Percentiles rank a stretch among this genome's conserved stretches.
Evolutionary conservation across 306 rosid species (phyloP).

Genomic region (Castanospermum australe): DNA sequence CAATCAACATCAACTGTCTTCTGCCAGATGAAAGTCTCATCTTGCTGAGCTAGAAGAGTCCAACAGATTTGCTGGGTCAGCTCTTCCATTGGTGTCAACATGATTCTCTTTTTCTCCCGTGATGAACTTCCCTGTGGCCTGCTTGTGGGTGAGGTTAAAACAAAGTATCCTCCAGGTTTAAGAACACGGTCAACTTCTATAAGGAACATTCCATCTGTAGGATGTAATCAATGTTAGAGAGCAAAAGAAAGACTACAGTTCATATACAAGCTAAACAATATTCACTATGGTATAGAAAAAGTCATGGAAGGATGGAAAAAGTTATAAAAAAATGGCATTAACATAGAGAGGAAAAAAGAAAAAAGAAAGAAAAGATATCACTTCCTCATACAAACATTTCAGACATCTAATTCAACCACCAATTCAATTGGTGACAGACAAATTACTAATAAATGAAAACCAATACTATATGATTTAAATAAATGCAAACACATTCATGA

Average conservation of each 20-base stretch:
- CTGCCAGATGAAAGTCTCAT: conserved; percentile 94
- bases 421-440: neutral
- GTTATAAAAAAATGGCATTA: neutral
- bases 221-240: conserved; percentile 35
- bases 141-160: conserved; percentile 78
- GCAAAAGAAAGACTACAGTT: neutral
- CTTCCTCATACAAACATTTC: neutral
- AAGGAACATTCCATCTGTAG: conserved; percentile 76
- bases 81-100: conserved; percentile 66
- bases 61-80: conserved; percentile 76
- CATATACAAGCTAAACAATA: conserved; percentile 4
- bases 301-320: neutral
- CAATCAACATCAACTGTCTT: conserved; percentile 73
- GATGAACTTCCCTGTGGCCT: conserved; percentile 64
- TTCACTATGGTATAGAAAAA: neutral
- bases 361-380: neutral
- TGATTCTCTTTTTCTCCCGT: conserved; percentile 48
- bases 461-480: neutral
- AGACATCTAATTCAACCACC: neutral
- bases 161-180: conserved; percentile 98
- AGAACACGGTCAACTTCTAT: conserved; percentile 95
- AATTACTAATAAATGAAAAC: neutral
- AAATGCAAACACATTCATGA: neutral
- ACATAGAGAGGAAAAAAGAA: conserved; percentile 16
- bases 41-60: conserved; percentile 90